Base-by-base conservation (phyloP, 75 land plant genomes). In the Cryptomeria japonica region DNA sequence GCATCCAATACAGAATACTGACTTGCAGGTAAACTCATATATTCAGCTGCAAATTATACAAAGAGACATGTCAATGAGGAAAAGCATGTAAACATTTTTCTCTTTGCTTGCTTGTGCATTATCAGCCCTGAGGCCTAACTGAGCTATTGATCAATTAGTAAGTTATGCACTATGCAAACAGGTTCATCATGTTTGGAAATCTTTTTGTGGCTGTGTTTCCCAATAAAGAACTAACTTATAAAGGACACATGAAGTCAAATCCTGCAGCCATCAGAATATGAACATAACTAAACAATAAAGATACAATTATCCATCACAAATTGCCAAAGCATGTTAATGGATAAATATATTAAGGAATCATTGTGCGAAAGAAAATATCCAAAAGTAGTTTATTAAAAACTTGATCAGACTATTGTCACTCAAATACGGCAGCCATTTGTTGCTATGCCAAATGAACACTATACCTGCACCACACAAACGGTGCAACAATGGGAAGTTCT, bases 1-100 rank as follows among this genome's bases (percentile, higher is more conserved):
- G 97, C 99, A 88, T 98, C 99, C 90, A 98, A 85, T 78, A 98
- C 99, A 1, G 99, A 98, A 88, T 98, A 98, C 90, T 97, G 99
- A 85, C 99, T 97, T 39, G 99, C 99, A n/a, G 99, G 99, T 89
- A 98, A 88, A 53, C 97, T 94, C 99, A 98, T 97, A 78, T 98
- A 98, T 87, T 98, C 97, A 56, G 88, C 99, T 96, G 92, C 87
- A 42, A 64, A 87, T 64, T 28, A 80, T 72, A 53, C 32, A 85
- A 70, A 78, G 41, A 82, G 25, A 82, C 11, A 18, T 25, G 42
- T 82, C 49, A 82, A 25, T 39, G 39, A 85, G 64, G 25, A 85
- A 84, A 85, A 85, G 41, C 61, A 85, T 55, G 19, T 14, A 51
- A 51, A 51, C 55, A 14, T 51, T 2, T 46, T 3, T 46, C 14